Evolutionary conservation across 176 grass and related monocot genomes (phyloP).

Genomic region (Puya raimondii): DNA sequence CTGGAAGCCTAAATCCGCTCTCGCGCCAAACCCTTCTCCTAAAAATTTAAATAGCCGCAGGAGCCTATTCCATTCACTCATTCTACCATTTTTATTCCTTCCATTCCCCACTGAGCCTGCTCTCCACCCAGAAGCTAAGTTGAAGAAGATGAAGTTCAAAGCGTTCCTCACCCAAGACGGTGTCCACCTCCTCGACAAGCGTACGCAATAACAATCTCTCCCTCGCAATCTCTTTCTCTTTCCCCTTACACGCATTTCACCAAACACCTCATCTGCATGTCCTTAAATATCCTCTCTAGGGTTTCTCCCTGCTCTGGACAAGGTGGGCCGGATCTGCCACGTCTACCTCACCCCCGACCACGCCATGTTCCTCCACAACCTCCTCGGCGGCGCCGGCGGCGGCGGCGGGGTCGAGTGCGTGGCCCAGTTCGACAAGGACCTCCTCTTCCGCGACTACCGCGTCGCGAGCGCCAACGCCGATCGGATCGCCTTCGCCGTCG

Average conservation of each 20-base stretch:
- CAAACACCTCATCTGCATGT: conserved; percentile 35
- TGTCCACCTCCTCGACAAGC: conserved; percentile 83
- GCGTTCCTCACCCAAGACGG: conserved; percentile 81
- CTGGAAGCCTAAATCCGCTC: too few species aligned
- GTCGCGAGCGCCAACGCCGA: conserved; percentile 67
- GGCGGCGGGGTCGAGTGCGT: conserved; percentile 77
- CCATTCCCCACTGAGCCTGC: too few species aligned
- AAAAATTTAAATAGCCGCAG: not conserved
- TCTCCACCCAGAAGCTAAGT: not conserved
- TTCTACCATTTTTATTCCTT: too few species aligned
- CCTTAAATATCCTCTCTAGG: conserved; percentile 25
- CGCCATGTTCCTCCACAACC: conserved; percentile 86
- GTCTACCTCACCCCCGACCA: conserved; percentile 66
- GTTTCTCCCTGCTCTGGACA: conserved; percentile 75
- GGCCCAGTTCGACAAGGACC: conserved; percentile 75
- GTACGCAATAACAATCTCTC: conserved; percentile 23
- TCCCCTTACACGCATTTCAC: conserved; percentile 20
- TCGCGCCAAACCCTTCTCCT: conserved; percentile 2
- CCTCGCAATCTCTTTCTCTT: not conserved
- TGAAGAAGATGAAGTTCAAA: conserved; percentile 69
- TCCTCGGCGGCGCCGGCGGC: conserved; percentile 37
- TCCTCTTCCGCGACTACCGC: conserved; percentile 85
- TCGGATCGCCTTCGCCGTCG: conserved; percentile 66
- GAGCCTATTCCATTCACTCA: too few species aligned
- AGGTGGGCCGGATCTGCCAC: conserved; percentile 70